Percentiles rank a stretch among this genome's conserved stretches.
Conservation (phyloP, 176 grass and related monocot genomes). For the Oryza brachyantha region DNA sequence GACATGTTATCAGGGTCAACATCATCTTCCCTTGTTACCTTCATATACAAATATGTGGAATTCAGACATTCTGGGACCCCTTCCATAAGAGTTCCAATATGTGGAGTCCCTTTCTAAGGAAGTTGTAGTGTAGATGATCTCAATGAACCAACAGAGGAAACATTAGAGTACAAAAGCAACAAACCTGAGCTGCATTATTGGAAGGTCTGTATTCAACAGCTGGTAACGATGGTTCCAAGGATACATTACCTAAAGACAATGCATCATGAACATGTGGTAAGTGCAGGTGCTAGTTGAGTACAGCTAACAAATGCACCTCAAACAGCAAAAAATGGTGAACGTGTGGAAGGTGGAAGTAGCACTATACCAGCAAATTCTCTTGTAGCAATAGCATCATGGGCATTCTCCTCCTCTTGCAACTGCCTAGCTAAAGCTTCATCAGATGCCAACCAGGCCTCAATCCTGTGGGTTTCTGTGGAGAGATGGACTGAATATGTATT, state of each 20-base stretch:
- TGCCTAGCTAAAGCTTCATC: conserved; percentile 82
- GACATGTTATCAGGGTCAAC: conserved; percentile 81
- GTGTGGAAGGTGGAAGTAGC: background rate
- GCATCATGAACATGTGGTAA: conserved; percentile 25
- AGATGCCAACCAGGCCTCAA: conserved; percentile 46
- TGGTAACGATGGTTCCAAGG: conserved; percentile 44
- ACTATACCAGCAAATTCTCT: conserved; percentile 49
- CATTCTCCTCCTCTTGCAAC: conserved; percentile 60
- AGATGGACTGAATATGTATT: conserved; percentile 33
- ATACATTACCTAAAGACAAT: conserved; percentile 32
- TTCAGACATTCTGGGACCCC: background rate
- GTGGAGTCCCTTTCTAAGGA: background rate
- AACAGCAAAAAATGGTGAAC: conserved; percentile 24
- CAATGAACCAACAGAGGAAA: conserved; percentile 6
- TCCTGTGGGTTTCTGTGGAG: conserved; percentile 46
- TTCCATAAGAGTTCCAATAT: conserved; percentile 5
- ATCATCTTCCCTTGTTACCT: conserved; percentile 56
- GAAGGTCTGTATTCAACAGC: conserved; percentile 39
- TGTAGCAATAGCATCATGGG: conserved; percentile 28
- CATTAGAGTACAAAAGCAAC: conserved; percentile 27
- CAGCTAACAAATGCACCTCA: conserved; percentile 45
- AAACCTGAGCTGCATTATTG: conserved; percentile 56
- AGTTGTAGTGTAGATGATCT: background rate
- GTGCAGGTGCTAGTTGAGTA: conserved; percentile 25
- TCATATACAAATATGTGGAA: background rate